Evolutionary conservation across 2,329 filamentous ascomycete genomes (phyloP), one percentile per base, ranked within the genome.

Genomic region (Colletotrichum acutatum): DNA sequence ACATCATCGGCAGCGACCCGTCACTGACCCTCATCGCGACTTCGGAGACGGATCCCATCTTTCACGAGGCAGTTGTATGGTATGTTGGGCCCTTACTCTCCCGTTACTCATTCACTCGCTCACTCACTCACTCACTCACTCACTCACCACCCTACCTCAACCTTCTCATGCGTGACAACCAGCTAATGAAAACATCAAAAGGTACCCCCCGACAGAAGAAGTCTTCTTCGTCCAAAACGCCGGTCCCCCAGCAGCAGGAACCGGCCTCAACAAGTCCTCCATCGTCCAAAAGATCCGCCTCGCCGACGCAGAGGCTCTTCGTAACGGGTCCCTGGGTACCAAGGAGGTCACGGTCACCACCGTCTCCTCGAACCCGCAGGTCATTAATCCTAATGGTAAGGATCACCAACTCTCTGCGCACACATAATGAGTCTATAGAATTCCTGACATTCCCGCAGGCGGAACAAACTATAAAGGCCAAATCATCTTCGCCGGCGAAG

Each of bases 61-160:
- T 88, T 57, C 89, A 90, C 67, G 89, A 90, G 75, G 88, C 88
- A 7, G 86, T 88, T 11, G 83, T 88, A 0, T 90, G 87, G 86
- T 72, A 34, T 22, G 42, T 42, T 12, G 0, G 78, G 52, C 4
- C 5, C 0, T 14, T 1, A 3, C 9, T 5, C 6, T 42, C 37
- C 5, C 6, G 19, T 16, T 6, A 19, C 37, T 42, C 37, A 42
- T 14, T 42, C 37, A 42, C 14, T 5, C 14, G 14, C 37, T 5
- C 37, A 5, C 37, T 42, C 37, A 42, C 37, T 16, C 37, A 7
- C 34, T 14, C 12, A 37, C 34, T 37, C 34, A 16, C 34, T 37
- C 34, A 5, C 34, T 37, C 34, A 16, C 34, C 32, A 34, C 34
- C 34, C 34, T 37, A 11, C 34, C 34, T 14, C 14, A 37, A 14